Evolutionary conservation across 2,329 filamentous ascomycete species (phyloP).

Genomic region (Fusarium goolgardi): DNA sequence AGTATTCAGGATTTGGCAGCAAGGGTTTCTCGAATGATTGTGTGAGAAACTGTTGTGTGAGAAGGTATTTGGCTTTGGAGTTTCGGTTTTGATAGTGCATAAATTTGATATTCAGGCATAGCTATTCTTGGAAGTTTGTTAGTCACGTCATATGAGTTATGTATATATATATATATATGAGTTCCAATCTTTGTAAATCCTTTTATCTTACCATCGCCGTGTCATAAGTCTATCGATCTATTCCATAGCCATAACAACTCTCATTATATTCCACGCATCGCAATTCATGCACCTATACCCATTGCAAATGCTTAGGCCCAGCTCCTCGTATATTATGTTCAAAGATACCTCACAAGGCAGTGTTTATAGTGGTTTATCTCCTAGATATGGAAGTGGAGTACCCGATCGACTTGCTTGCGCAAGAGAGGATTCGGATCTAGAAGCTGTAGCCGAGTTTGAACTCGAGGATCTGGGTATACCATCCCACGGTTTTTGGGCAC

Average conservation of each 20-base stretch:
- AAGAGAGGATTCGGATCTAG: conserved; percentile 29
- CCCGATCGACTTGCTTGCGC: not conserved
- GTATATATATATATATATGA: not conserved
- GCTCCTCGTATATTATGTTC: not conserved
- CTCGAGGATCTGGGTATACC: conserved; percentile 21
- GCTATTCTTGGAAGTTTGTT: not conserved
- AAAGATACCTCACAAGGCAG: not conserved
- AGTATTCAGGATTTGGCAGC: conserved; percentile 42
- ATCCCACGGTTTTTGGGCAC: conserved; percentile 34
- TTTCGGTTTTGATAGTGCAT: not conserved
- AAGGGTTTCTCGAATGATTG: conserved; percentile 39
- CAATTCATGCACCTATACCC: not conserved
- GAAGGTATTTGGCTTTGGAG: not conserved
- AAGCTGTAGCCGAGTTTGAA: conserved; percentile 25
- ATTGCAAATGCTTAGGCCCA: not conserved
- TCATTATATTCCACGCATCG: not conserved
- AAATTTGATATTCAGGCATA: not conserved
- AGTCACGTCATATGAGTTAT: not conserved
- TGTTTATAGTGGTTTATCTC: conserved; percentile 11
- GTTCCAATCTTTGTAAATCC: not conserved
- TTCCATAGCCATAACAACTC: not conserved
- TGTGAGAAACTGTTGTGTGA: not conserved
- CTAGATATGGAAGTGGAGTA: not conserved
- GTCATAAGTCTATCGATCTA: not conserved
- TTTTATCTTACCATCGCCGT: not conserved